phyloP scores from a whole-genome alignment of 2,329 filamentous ascomycete species.

The Trichoderma cornu-damae region DNA sequence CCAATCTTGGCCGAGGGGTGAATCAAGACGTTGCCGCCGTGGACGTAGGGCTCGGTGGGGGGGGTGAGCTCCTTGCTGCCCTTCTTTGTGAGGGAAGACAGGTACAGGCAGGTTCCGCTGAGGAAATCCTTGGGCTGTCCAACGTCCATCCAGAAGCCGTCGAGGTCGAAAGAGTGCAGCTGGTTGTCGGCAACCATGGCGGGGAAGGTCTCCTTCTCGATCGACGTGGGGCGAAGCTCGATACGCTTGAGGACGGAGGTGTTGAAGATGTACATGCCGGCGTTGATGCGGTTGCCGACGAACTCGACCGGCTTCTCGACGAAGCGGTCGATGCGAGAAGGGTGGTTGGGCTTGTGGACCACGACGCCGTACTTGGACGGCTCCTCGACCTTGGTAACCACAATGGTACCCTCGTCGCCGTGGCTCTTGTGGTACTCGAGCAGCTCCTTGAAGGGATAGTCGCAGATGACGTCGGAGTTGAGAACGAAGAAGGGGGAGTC shows the following conservation, averaged over 20 bases:
- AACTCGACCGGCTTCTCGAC: constrained; percentile 99
- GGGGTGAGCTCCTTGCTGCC: constrained; percentile 77
- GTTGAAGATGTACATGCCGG: constrained; percentile 97
- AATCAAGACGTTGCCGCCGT: constrained; percentile 93
- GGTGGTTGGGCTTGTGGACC: constrained; percentile 90
- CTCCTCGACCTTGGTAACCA: constrained; percentile 98
- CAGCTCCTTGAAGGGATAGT: constrained; percentile 89
- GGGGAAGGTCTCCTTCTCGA: constrained; percentile 98
- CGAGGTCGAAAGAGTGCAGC: constrained; percentile 92
- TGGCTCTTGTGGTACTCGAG: constrained; percentile 88
- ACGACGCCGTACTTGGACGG: constrained; percentile 98
- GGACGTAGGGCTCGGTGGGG: constrained; percentile 69
- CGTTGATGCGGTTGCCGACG: constrained; percentile 97
- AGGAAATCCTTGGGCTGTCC: constrained; percentile 99
- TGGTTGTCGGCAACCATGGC: constrained; percentile 84
- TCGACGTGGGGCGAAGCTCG: constrained; percentile 91
- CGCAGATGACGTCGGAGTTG: constrained; percentile 97
- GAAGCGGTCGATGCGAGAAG: constrained; percentile 93
- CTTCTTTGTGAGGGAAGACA: constrained; percentile 87
- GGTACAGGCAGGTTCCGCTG: constrained; percentile 90
- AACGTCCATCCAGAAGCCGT: constrained; percentile 99
- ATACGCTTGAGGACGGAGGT: constrained; percentile 85
- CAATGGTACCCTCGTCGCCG: constrained; percentile 93
- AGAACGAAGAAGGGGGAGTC: constrained; percentile 95
- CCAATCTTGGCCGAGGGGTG: constrained; percentile 93